These are phyloP conservation scores for Cenchrus purpureus DNA, from an alignment of 176 grass and related monocot species.

Conservation along the genomic window DNA sequence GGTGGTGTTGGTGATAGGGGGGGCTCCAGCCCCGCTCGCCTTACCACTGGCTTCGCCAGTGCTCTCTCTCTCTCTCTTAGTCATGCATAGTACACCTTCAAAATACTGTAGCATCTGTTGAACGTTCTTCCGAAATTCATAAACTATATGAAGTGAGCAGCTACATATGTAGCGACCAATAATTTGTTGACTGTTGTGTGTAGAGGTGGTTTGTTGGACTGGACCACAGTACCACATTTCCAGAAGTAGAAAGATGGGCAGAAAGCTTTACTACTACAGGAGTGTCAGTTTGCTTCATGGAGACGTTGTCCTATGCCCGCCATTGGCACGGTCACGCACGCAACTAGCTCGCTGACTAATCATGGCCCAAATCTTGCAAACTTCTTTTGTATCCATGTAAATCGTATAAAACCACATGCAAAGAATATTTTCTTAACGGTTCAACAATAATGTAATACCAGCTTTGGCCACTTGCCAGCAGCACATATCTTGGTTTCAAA, in stretches of 20 bases:
- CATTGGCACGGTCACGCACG: slow-evolving; percentile 30
- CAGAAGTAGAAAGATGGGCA: slow-evolving; percentile 23
- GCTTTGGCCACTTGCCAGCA: slow-evolving; percentile 49
- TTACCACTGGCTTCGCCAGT: too few species aligned
- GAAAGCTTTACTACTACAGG: slow-evolving; percentile 18
- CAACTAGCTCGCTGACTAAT: slow-evolving; percentile 3
- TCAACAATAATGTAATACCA: slow-evolving; percentile 36
- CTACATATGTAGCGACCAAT: background rate
- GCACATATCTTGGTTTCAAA: slow-evolving; percentile 41
- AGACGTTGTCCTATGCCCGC: slow-evolving; percentile 10
- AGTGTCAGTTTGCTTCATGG: slow-evolving; percentile 16
- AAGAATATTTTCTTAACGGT: slow-evolving; percentile 48
- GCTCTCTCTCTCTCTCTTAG: too few species aligned
- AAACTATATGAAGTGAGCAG: background rate
- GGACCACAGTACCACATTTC: slow-evolving; percentile 23
- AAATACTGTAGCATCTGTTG: background rate
- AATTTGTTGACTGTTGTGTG: background rate
- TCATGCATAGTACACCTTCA: background rate
- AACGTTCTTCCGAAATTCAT: background rate
- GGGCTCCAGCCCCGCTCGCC: too few species aligned
- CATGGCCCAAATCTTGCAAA: slow-evolving; percentile 40
- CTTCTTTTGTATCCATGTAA: slow-evolving; percentile 44
- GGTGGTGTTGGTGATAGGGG: too few species aligned
- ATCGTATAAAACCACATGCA: slow-evolving; percentile 21
- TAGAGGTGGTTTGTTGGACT: background rate